A percentile compares a stretch with the other conserved stretches of the same genome.
These are phyloP conservation scores for Amauroascus verrucosus DNA, from an alignment of 2,329 filamentous ascomycete species.

Conservation along the genomic window DNA sequence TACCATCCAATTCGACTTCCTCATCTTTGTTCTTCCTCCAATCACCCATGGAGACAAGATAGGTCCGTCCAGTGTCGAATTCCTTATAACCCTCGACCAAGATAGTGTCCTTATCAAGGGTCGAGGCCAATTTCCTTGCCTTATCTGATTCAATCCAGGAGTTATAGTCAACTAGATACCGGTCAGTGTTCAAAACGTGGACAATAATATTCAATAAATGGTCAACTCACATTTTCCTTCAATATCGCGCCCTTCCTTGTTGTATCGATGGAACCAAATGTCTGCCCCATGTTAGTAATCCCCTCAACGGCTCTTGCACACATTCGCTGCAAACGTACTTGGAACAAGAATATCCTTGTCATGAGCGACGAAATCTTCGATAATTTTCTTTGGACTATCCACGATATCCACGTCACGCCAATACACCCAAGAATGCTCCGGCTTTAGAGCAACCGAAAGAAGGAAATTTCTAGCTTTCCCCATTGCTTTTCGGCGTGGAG, in stretches of 20 bases:
- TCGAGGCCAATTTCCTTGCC: slow-evolving; percentile 61
- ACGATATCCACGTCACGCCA: slow-evolving; percentile 97
- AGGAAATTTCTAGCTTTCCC: slow-evolving; percentile 87
- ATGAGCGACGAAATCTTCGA: slow-evolving; percentile 92
- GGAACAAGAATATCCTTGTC: slow-evolving; percentile 88
- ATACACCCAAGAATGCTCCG: slow-evolving; percentile 96
- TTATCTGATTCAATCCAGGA: slow-evolving; percentile 94
- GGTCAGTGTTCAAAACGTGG: slow-evolving; percentile 17
- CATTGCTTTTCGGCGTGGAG: slow-evolving; percentile 80
- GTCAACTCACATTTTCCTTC: slow-evolving; percentile 75
- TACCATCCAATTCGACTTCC: slow-evolving; percentile 85
- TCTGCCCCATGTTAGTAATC: slow-evolving; percentile 45
- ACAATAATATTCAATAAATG: neutral
- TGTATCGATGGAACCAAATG: slow-evolving; percentile 92
- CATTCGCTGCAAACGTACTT: slow-evolving; percentile 51
- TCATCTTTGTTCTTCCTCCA: slow-evolving; percentile 86
- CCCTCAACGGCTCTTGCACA: neutral
- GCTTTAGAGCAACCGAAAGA: slow-evolving; percentile 69
- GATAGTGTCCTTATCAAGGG: slow-evolving; percentile 67
- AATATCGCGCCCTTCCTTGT: slow-evolving; percentile 62
- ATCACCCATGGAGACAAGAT: slow-evolving; percentile 87
- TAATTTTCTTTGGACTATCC: slow-evolving; percentile 73
- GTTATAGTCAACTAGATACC: slow-evolving; percentile 77
- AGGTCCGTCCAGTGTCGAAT: slow-evolving; percentile 77
- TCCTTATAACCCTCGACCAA: slow-evolving; percentile 93